Evolutionary conservation across 352 stramenopile genomes (phyloP), one percentile per base, ranked within the genome.

Genomic region (Peronosclerospora sorghi): DNA sequence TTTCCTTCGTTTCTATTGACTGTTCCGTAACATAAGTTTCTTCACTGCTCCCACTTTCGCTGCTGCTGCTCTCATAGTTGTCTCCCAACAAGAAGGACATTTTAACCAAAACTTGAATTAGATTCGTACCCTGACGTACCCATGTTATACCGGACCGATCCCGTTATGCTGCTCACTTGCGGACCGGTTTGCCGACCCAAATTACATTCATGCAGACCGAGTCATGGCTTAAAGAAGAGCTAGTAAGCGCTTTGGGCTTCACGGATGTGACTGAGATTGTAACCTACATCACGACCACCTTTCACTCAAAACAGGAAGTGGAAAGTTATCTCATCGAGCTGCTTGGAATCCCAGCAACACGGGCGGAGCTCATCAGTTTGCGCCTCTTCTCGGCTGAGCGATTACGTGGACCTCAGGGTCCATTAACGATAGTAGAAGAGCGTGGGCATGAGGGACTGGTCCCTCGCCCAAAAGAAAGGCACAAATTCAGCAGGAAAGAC

Each of bases 201-300:
- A 15, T 19, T 41, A n/a, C n/a, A n/a, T n/a, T n/a, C n/a, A n/a
- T n/a, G n/a, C n/a, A 55, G 17, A 74, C 56, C n/a, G 63, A 43
- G 18, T 21, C 48, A 32, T 84, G 67, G 72, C 67, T 86, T 30
- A 76, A 72, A 48, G 17, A 32, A 12, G 74, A 86, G 64, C 60
- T 84, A 24, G 51, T 58, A 62, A 64, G 45, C 45, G 69, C 71
- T 18, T 56, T 87, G 42, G 75, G 75, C 39, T 87, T 87, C 54
- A 42, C 53, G 5, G 72, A 87, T 39, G 75, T 87, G 28, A 65
- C 79, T 23, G 75, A 87, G 43, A 87, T 87, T 43, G 61, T 69
- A 8, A 38, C 23, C 10, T 83, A 87, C 45, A 52, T 85, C 19
- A 52, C 60, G 29, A 67, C 32, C 35, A 62, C 48, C 7, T 82